phyloP scores from a whole-genome alignment of 192 early-diverging fungal genomes.

The Gamsiella multidivaricata region DNA sequence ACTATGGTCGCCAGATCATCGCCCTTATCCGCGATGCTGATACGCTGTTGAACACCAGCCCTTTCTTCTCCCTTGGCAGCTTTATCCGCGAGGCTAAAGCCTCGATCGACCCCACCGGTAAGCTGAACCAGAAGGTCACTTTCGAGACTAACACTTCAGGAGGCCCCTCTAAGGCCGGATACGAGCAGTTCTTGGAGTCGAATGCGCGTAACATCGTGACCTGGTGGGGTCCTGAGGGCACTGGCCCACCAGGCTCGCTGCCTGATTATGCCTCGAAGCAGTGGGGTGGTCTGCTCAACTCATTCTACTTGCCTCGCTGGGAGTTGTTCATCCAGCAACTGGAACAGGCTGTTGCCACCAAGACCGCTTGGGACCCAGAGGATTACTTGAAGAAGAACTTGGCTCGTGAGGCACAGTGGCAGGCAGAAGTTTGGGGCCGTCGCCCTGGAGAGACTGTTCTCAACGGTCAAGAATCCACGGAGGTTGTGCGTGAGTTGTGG shows the following conservation, averaged over 20 bases:
- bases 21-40: constrained; percentile 23
- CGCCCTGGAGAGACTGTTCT: constrained; percentile 14
- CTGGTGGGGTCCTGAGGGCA: constrained; percentile 35
- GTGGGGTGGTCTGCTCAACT: constrained; percentile 37
- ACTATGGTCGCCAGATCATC: constrained; percentile 21
- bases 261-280: constrained; percentile 42
- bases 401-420: constrained; percentile 26
- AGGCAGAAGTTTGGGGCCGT: constrained; percentile 25
- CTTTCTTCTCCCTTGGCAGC: constrained; percentile 28
- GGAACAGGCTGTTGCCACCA: constrained; percentile 14
- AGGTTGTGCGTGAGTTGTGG: constrained; percentile 29
- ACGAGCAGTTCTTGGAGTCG: constrained; percentile 46
- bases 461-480: constrained; percentile 35
- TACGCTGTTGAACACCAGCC: constrained; percentile 15
- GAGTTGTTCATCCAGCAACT: constrained; percentile 26
- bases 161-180: constrained; percentile 16
- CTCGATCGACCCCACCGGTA: constrained; percentile 23
- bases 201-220: constrained; percentile 42
- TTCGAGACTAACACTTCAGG: background rate
- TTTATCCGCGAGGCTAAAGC: constrained; percentile 18
- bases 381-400: background rate
- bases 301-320: constrained; percentile 45
- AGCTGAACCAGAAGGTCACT: background rate
- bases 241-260: constrained; percentile 8
- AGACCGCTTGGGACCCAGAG: background rate